Conservation (phyloP, 1,284 basidiomycete species). For the Clitocybe nebularis region DNA sequence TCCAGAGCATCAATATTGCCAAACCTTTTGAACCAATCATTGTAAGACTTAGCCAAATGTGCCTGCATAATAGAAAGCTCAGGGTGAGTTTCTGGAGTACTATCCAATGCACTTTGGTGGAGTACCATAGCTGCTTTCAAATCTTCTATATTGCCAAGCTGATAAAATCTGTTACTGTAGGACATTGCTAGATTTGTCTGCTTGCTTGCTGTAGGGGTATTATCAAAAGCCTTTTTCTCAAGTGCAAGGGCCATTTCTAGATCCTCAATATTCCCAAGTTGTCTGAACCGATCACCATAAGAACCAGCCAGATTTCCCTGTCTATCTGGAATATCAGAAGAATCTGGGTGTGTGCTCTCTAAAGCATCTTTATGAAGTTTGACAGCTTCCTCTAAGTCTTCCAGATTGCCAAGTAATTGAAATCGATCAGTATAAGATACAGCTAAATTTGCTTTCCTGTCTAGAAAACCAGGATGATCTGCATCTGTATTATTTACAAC, state of each 20-base stretch:
- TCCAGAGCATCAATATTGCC: not conserved
- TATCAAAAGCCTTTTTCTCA: no score
- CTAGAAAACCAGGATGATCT: not conserved
- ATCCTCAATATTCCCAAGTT: no score
- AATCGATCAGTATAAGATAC: not conserved
- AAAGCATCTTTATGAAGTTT: no score
- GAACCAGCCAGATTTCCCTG: no score
- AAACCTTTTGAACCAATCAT: not conserved
- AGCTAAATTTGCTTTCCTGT: not conserved
- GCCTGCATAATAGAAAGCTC: not conserved
- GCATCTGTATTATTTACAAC: not conserved
- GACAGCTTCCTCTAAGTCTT: not conserved
- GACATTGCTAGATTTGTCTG: not conserved
- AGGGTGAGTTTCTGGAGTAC: not conserved
- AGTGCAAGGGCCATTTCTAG: no score
- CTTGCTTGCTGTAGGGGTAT: no score
- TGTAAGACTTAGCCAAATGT: not conserved
- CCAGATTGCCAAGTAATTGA: not conserved
- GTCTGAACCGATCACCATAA: no score
- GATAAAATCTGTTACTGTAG: conserved; percentile 1
- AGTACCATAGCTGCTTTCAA: not conserved
- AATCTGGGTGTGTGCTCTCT: no score
- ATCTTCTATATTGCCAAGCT: not conserved
- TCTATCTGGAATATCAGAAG: no score
- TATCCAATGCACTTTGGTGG: not conserved